These are phyloP conservation scores for Trichophyton benhamiae DNA, from an alignment of 2,329 filamentous ascomycete genomes.

Conservation along the genomic window DNA sequence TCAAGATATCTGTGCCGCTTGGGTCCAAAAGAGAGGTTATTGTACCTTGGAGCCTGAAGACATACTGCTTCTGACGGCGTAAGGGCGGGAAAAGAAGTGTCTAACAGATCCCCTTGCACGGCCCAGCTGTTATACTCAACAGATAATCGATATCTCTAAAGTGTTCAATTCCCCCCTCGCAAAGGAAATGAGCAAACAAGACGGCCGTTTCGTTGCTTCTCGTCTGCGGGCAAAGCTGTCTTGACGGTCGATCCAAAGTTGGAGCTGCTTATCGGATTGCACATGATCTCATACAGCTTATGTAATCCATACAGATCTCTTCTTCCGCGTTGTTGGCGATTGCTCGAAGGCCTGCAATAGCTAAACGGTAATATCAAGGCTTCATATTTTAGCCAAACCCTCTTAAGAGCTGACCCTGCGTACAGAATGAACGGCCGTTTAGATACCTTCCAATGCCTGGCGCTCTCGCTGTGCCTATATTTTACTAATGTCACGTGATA, in stretches of 20 bases:
- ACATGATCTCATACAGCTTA: background rate
- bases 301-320: background rate
- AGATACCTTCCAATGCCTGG: no score
- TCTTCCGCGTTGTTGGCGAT: background rate
- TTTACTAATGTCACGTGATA: no score
- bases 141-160: background rate
- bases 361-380: no score
- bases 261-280: conserved; percentile 1
- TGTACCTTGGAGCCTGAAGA: background rate
- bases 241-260: no score
- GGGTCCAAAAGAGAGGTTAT: background rate
- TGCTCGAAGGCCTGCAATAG: no score
- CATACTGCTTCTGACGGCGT: background rate
- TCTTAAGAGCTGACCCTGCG: no score
- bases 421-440: no score
- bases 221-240: background rate
- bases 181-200: background rate
- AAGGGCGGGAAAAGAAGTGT: background rate
- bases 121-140: background rate
- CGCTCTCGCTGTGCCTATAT: no score
- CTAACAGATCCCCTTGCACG: background rate
- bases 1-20: background rate
- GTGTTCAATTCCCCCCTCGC: background rate
- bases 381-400: no score
- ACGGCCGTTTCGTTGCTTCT: background rate